Base-by-base conservation (phyloP, 352 stramenopile species). In the Globisporangium takayamanum region DNA sequence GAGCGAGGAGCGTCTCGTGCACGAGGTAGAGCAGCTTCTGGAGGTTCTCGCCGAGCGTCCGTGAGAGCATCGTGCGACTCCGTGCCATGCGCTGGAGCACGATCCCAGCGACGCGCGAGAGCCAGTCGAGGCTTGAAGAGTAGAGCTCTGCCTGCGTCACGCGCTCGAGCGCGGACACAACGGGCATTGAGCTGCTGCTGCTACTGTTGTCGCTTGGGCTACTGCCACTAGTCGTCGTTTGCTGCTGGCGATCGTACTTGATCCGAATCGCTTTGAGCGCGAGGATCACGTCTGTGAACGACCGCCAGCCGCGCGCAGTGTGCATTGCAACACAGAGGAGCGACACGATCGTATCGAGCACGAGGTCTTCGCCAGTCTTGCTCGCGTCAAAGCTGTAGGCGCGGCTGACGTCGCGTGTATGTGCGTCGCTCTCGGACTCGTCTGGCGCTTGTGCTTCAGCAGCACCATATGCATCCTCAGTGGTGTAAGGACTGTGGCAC, bases 281-380 rank as follows among this genome's bases (percentile, higher is more conserved):
- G 16, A 82, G 36, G 26, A 95, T 72, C 14, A 93, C 62, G 46
- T 93, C 73, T 5, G 74, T 73, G 30, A 95, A 81, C 6, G 79
- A 84, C 33, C 71, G 56, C 74, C 78, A 92, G 0, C 85, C 85
- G 16, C 74, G 66, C 2, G 66, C 45, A 8, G 83, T 83, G 41
- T 73, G 72, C 83, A 95, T 92, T 7, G 84, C 75, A 36, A 74
- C 70, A 47, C 73, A 90, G 16, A 95, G 44, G 10, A 95, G 54
- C n/a, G 80, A 91, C 28, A 95, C 80, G 46, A 93, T 87, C 7
- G 78, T 89, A 55, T 95, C 85, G 3, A 94, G 61, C 2, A 95
- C 82, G 20, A 95, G 53, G 61, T 95, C 85, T 60, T 93, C 81
- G 1, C 81, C 82, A 0, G 81, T 93, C 36, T 87, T 83, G 49